Percentiles rank a stretch among this genome's conserved stretches.
These are phyloP conservation scores for Leucosporidium yakuticum DNA, from an alignment of 768 basidiomycete genomes.

Conservation along the genomic window DNA sequence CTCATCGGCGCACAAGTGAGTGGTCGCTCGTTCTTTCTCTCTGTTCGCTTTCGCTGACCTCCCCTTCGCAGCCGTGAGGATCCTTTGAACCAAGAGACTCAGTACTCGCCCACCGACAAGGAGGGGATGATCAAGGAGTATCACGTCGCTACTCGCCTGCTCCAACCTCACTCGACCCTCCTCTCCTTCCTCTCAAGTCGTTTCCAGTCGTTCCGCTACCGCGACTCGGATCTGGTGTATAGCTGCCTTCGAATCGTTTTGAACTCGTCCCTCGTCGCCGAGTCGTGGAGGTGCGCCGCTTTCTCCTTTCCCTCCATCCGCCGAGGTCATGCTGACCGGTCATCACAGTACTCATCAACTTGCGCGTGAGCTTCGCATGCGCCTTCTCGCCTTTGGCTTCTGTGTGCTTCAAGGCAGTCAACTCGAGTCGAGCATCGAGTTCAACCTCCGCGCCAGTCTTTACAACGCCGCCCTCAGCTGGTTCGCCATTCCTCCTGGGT, in stretches of 20 bases:
- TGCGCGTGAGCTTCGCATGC: constrained; percentile 81
- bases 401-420: constrained; percentile 82
- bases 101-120: constrained; percentile 86
- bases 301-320: neutral
- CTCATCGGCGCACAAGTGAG: constrained; percentile 71
- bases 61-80: constrained; percentile 61
- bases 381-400: constrained; percentile 86
- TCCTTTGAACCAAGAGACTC: constrained; percentile 77
- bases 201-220: constrained; percentile 87
- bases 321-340: neutral
- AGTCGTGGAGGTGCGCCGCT: constrained; percentile 61
- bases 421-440: constrained; percentile 75
- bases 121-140: constrained; percentile 68
- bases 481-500: constrained; percentile 91
- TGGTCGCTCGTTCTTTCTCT: constrained; percentile 23
- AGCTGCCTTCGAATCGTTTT: constrained; percentile 77
- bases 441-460: constrained; percentile 63
- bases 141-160: constrained; percentile 62
- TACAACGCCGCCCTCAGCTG: constrained; percentile 79
- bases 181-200: constrained; percentile 84
- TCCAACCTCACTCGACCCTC: constrained; percentile 76
- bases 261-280: constrained; percentile 65
- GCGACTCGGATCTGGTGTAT: constrained; percentile 73
- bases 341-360: constrained; percentile 74
- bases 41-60: neutral